Conservation (phyloP, 306 rosid genomes). For the Malus sylvestris region DNA sequence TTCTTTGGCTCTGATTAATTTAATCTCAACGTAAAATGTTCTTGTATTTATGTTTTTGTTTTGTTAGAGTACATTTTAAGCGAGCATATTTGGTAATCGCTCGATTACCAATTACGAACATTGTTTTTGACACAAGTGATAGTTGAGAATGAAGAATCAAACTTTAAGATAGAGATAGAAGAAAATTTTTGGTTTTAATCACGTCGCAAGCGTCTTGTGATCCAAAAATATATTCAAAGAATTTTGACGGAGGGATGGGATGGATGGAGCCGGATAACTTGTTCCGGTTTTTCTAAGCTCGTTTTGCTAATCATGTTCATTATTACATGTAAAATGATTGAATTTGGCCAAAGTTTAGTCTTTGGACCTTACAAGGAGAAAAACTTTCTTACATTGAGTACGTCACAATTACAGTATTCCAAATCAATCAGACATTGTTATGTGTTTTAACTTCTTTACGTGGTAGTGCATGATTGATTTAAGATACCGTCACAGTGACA, state of each 20-base stretch:
- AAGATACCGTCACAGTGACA: accelerated
- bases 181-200: slow-evolving; percentile 23
- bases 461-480: no score
- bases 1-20: background rate
- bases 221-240: slow-evolving; percentile 40
- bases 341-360: background rate
- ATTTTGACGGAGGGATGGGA: slow-evolving; percentile 50
- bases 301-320: slow-evolving; percentile 33
- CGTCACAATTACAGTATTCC: background rate
- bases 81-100: background rate
- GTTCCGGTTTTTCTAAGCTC: slow-evolving; percentile 59
- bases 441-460: no score
- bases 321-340: background rate
- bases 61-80: background rate
- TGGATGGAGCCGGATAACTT: slow-evolving; percentile 56
- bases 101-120: background rate
- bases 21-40: background rate
- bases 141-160: no score
- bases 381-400: background rate
- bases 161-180: slow-evolving; percentile 15
- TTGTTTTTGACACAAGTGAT: no score
- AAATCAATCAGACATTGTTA: background rate
- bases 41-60: background rate
- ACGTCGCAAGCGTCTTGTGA: slow-evolving; percentile 32
- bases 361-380: background rate